phyloP scores from a whole-genome alignment of 495 filamentous ascomycete genomes.

The Talaromyces wortmannii region DNA sequence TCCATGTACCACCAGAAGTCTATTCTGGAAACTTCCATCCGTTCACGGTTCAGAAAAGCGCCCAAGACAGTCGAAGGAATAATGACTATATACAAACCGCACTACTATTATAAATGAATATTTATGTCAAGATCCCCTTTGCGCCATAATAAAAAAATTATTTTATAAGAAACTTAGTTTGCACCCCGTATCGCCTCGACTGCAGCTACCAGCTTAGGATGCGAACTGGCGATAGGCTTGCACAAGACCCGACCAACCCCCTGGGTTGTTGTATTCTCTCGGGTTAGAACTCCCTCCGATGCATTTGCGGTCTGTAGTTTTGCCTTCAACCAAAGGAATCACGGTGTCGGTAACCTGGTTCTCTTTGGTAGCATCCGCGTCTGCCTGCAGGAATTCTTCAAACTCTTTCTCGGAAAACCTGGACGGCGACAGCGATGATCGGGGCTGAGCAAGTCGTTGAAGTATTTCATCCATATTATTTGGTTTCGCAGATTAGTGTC shows the following conservation, averaged over 20 bases:
- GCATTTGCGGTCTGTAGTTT: constrained; percentile 5
- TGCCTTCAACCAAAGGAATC: constrained; percentile 25
- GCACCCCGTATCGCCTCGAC: too few relatives aligned
- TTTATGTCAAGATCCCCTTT: neutral
- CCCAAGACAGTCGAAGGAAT: neutral
- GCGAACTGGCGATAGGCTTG: constrained; percentile 5
- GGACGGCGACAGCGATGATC: constrained; percentile 21
- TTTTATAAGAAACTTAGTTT: too few relatives aligned
- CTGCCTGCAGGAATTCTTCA: constrained; percentile 10
- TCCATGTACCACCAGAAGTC: neutral
- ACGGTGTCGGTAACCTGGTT: neutral
- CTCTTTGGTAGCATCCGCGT: constrained; percentile 3
- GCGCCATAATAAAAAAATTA: neutral
- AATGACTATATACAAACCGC: neutral
- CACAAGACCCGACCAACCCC: constrained; percentile 4
- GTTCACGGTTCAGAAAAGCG: neutral
- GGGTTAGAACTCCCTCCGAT: constrained; percentile 4
- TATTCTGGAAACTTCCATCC: neutral
- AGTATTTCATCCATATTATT: constrained; percentile 9
- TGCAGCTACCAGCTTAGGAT: neutral
- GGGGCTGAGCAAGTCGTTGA: constrained; percentile 8
- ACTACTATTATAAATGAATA: neutral
- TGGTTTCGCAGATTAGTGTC: constrained; percentile 4
- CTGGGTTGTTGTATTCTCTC: constrained; percentile 1
- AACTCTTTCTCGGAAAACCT: constrained; percentile 11